phyloP scores from a whole-genome alignment of 805 yeast species.

The Ogataea zsoltii region DNA sequence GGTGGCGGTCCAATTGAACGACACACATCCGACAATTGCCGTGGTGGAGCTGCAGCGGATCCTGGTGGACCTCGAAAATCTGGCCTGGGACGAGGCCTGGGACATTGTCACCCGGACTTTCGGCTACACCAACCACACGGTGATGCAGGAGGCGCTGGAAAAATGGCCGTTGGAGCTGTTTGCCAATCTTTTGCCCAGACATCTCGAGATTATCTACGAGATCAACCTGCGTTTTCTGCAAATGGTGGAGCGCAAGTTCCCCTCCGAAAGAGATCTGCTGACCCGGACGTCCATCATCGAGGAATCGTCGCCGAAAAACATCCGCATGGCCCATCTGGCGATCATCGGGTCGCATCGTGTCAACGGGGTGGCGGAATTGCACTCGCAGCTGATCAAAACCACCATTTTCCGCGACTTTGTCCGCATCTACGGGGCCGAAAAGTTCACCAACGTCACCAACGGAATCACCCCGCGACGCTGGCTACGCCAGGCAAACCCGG shows the following conservation, averaged over 20 bases:
- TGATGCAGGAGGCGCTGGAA: constrained; percentile 91
- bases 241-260: constrained; percentile 72
- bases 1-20: constrained; percentile 90
- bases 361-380: constrained; percentile 95
- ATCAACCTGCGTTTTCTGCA: constrained; percentile 80
- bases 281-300: constrained; percentile 80
- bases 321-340: constrained; percentile 91
- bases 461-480: constrained; percentile 97
- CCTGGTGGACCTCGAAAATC: constrained; percentile 77
- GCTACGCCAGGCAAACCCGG: constrained; percentile 92
- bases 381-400: constrained; percentile 85
- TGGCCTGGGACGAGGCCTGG: constrained; percentile 88
- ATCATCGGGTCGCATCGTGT: constrained; percentile 91
- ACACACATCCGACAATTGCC: constrained; percentile 92
- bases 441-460: constrained; percentile 89
- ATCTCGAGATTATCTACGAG: constrained; percentile 84
- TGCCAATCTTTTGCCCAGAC: constrained; percentile 82
- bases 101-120: constrained; percentile 73
- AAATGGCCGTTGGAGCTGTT: constrained; percentile 90
- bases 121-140: constrained; percentile 94
- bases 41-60: constrained; percentile 87
- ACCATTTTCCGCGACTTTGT: constrained; percentile 92
- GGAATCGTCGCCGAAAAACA: constrained; percentile 76
- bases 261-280: constrained; percentile 66
- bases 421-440: constrained; percentile 73